Conservation (phyloP, 163 green algal species). For the Chlamydomonas reinhardtii region DNA sequence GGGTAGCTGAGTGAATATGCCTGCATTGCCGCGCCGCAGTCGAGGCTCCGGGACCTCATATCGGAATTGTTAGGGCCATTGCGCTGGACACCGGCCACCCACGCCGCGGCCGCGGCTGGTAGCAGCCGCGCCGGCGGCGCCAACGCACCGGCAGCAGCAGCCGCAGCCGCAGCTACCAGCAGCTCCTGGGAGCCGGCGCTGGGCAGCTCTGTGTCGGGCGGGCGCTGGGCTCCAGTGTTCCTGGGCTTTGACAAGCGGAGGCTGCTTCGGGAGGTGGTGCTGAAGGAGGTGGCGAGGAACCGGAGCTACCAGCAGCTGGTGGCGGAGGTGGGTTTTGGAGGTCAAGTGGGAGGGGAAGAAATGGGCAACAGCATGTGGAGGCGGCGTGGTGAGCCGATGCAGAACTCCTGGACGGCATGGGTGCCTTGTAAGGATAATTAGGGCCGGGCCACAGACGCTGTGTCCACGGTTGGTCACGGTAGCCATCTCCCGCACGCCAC, state of each 20-base stretch:
- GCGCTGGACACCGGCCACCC: conserved; percentile 39
- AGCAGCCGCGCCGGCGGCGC: too few relatives aligned
- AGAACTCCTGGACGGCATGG: too few relatives aligned
- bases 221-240: conserved; percentile 58
- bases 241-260: conserved; percentile 73
- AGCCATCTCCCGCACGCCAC: neutral
- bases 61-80: conserved; percentile 71
- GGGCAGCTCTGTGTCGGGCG: neutral
- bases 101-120: neutral
- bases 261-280: conserved; percentile 69
- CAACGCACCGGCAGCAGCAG: neutral
- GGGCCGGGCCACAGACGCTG: too few relatives aligned
- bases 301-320: conserved; percentile 36
- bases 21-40: too few relatives aligned
- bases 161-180: neutral
- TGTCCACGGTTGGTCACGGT: too few relatives aligned
- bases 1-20: too few relatives aligned
- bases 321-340: conserved; percentile 2
- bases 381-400: too few relatives aligned
- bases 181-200: neutral
- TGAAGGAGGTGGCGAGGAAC: conserved; percentile 27
- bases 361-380: neutral
- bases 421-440: too few relatives aligned
- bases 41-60: conserved; percentile 71
- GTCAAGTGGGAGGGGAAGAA: neutral